Evolutionary conservation across 2,329 filamentous ascomycete species (phyloP).

Genomic region (Penicillium sp.): DNA sequence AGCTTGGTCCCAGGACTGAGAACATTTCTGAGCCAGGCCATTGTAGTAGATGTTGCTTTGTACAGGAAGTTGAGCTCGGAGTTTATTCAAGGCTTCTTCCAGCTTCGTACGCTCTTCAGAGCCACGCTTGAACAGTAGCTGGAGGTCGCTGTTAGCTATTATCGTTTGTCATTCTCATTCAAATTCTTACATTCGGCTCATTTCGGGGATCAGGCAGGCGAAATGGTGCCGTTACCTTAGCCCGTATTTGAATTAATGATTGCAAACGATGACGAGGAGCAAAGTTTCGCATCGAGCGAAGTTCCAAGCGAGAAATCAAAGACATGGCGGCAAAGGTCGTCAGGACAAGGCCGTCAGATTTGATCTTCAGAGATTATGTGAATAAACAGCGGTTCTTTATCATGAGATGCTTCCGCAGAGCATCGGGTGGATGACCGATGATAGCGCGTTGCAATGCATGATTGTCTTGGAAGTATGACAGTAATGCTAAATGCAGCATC

Average conservation of each 20-base stretch:
- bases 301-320: conserved; percentile 14
- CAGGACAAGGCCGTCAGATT: background rate
- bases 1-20: conserved; percentile 24
- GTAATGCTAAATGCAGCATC: background rate
- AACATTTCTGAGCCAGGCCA: conserved; percentile 23
- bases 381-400: conserved; percentile 5
- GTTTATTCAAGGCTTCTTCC: conserved; percentile 26
- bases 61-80: conserved; percentile 33
- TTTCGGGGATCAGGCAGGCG: conserved; percentile 29
- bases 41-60: conserved; percentile 28
- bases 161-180: background rate
- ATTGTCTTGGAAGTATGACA: conserved; percentile 7
- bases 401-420: background rate
- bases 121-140: conserved; percentile 26
- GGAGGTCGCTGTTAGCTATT: background rate
- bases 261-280: conserved; percentile 11
- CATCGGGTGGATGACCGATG: conserved; percentile 11
- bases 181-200: conserved; percentile 32
- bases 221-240: conserved; percentile 27
- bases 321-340: conserved; percentile 14
- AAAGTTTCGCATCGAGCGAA: conserved; percentile 14
- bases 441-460: conserved; percentile 1
- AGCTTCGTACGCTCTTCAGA: conserved; percentile 34
- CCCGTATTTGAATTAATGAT: conserved; percentile 16
- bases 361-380: too few relatives aligned